These are phyloP conservation scores for Tothia fuscella DNA, from an alignment of 2,329 filamentous ascomycete genomes.

Conservation along the genomic window DNA sequence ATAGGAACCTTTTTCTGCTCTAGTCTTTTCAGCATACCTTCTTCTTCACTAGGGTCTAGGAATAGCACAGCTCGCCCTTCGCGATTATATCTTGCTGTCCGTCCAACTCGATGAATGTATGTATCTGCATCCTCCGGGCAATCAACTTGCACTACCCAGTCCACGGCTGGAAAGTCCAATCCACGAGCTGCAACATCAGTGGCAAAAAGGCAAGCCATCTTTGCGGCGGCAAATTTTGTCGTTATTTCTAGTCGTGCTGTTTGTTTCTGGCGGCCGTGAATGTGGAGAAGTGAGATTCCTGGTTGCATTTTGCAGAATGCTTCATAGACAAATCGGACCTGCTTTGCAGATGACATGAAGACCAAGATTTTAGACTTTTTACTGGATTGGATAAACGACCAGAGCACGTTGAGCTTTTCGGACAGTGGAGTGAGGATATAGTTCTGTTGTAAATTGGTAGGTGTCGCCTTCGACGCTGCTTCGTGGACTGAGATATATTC, in stretches of 20 bases:
- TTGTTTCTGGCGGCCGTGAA: slow-evolving; percentile 91
- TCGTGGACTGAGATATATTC: slow-evolving; percentile 95
- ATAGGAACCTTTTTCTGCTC: slow-evolving; percentile 86
- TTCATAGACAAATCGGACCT: slow-evolving; percentile 93
- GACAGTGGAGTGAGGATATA: slow-evolving; percentile 77
- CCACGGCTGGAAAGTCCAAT: slow-evolving; percentile 89
- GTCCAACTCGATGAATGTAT: slow-evolving; percentile 91
- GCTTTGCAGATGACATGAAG: slow-evolving; percentile 89
- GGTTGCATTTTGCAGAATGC: slow-evolving; percentile 86
- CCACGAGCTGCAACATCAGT: slow-evolving; percentile 92
- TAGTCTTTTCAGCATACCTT: slow-evolving; percentile 75
- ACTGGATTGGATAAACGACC: slow-evolving; percentile 82
- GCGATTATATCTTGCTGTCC: slow-evolving; percentile 86
- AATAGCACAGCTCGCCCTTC: slow-evolving; percentile 83
- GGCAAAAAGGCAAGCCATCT: slow-evolving; percentile 80
- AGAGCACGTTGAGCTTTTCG: slow-evolving; percentile 85
- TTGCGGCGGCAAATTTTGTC: slow-evolving; percentile 65
- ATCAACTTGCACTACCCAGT: slow-evolving; percentile 98
- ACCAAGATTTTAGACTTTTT: slow-evolving; percentile 92
- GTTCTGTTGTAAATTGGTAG: slow-evolving; percentile 74
- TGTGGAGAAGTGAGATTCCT: slow-evolving; percentile 81
- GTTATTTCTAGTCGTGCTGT: slow-evolving; percentile 79
- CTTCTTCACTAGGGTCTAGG: slow-evolving; percentile 81
- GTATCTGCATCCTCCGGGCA: slow-evolving; percentile 94
- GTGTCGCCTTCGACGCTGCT: slow-evolving; percentile 65